Evolutionary conservation across 1,284 basidiomycete species (phyloP).

Genomic region (Ustilago loliicola): DNA sequence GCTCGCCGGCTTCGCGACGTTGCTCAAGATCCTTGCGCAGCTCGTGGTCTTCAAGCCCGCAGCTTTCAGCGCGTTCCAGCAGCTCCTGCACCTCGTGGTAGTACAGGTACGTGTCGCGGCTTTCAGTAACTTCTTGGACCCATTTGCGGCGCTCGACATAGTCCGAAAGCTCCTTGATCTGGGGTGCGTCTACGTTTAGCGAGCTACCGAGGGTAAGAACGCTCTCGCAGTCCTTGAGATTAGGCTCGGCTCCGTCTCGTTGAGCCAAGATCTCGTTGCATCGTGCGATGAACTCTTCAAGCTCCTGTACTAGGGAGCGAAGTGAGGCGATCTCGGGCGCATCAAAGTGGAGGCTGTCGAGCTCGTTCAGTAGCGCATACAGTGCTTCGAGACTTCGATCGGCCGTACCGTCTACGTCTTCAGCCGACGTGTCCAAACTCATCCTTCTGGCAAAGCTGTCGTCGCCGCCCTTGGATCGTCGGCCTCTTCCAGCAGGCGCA

Average conservation of each 20-base stretch:
- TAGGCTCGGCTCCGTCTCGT: conserved; percentile 20
- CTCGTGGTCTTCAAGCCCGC: conserved; percentile 74
- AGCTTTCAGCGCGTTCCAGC: conserved; percentile 78
- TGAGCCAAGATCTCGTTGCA: conserved; percentile 72
- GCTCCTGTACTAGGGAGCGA: conserved; percentile 76
- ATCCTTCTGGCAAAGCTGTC: conserved; percentile 24
- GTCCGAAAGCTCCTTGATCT: conserved; percentile 80
- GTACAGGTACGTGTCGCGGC: conserved; percentile 69
- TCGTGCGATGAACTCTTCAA: conserved; percentile 76
- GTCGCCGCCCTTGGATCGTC: conserved; percentile 43
- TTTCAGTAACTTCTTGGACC: conserved; percentile 73
- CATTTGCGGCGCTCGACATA: conserved; percentile 81
- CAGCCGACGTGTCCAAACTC: conserved; percentile 35
- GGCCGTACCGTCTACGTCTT: conserved; percentile 23
- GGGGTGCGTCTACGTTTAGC: conserved; percentile 82
- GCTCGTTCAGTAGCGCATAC: conserved; percentile 77
- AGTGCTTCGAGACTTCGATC: conserved; percentile 54
- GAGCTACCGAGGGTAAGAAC: conserved; percentile 79
- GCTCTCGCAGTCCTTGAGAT: conserved; percentile 78
- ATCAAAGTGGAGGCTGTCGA: conserved; percentile 83
- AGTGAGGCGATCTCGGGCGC: conserved; percentile 79
- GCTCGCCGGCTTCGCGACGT: conserved; percentile 42
- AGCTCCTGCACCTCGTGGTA: conserved; percentile 75
- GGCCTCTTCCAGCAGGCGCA: conserved; percentile 80
- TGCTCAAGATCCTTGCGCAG: conserved; percentile 43